These are phyloP conservation scores for Neonothopanus nambi DNA, from an alignment of 1,284 basidiomycete genomes.

Conservation along the genomic window DNA sequence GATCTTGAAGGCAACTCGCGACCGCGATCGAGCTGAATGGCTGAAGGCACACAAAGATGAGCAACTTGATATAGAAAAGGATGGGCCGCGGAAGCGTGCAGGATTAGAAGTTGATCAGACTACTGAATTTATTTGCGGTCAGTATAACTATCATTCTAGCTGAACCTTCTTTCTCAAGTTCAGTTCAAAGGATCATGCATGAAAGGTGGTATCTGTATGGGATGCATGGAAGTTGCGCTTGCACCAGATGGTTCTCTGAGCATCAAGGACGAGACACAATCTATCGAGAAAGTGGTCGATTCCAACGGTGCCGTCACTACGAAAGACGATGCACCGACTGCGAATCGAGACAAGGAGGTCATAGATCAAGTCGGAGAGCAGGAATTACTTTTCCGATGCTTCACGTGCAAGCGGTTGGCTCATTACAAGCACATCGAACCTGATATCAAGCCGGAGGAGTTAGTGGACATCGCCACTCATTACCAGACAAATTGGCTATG, in stretches of 20 bases:
- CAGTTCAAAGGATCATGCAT: constrained; percentile 53
- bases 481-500: constrained; percentile 83
- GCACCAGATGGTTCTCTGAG: constrained; percentile 38
- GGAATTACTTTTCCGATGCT: constrained; percentile 76
- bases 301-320: constrained; percentile 34
- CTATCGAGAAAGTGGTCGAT: neutral
- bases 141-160: constrained; percentile 13
- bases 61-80: constrained; percentile 24
- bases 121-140: constrained; percentile 77
- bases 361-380: constrained; percentile 20
- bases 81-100: constrained; percentile 37
- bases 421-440: constrained; percentile 76
- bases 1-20: constrained; percentile 64
- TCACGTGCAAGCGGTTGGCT: constrained; percentile 75
- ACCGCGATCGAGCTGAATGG: constrained; percentile 48
- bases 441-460: constrained; percentile 42
- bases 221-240: constrained; percentile 62
- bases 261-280: constrained; percentile 8
- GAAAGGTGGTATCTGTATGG: constrained; percentile 77
- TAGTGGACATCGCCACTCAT: constrained; percentile 52
- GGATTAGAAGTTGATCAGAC: constrained; percentile 58
- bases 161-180: neutral
- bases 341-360: constrained; percentile 6
- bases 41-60: constrained; percentile 27
- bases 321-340: constrained; percentile 27